Conservation (phyloP, 257 asterid species). For the Solanum dulcamara region DNA sequence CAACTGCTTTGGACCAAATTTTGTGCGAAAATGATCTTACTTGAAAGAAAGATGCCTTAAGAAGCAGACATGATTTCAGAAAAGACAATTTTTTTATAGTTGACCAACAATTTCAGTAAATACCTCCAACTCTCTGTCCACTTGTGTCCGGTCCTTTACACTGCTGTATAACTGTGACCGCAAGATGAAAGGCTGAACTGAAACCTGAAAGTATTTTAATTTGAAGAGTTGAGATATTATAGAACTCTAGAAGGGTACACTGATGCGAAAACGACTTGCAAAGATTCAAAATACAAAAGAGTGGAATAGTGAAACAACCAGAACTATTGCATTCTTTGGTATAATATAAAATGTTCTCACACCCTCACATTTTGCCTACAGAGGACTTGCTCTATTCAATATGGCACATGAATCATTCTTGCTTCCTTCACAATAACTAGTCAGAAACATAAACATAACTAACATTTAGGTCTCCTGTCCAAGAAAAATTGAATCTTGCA, state of each 20-base stretch:
- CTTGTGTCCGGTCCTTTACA: slow-evolving; percentile 86
- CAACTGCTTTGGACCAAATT: not conserved
- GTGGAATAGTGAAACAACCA: not conserved
- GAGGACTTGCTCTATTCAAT: not conserved
- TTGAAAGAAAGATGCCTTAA: not conserved
- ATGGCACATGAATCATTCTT: not conserved
- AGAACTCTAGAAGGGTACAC: not conserved
- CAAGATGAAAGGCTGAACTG: slow-evolving; percentile 67
- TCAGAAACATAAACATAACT: not conserved
- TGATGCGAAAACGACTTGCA: not conserved
- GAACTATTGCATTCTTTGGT: not conserved
- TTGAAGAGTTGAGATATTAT: not conserved
- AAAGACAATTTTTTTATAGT: not conserved
- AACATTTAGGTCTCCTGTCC: not conserved
- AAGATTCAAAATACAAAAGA: not conserved
- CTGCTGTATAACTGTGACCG: slow-evolving; percentile 93
- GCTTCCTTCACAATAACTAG: not conserved
- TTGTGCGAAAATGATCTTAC: not conserved
- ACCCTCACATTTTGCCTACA: not conserved
- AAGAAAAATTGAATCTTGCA: not conserved
- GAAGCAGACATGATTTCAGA: not conserved
- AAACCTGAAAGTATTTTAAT: slow-evolving; percentile 37
- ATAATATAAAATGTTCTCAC: not conserved
- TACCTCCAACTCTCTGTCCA: slow-evolving; percentile 96
- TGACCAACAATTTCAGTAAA: not conserved